phyloP scores from a whole-genome alignment of 2,329 filamentous ascomycete species.

The Fusarium sp. region DNA sequence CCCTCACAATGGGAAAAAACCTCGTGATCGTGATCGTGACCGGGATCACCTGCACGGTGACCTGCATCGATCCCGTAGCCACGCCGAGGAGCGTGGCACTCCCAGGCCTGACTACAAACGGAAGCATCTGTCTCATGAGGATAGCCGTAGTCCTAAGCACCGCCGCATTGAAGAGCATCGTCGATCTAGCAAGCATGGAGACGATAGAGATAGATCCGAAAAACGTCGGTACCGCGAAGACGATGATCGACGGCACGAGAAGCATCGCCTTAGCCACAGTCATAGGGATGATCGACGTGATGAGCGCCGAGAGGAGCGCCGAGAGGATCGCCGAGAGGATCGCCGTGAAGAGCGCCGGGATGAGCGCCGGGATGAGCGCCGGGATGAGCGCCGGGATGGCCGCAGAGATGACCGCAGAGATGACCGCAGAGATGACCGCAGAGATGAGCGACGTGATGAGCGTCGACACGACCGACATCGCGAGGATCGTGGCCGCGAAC shows the following conservation, averaged over 20 bases:
- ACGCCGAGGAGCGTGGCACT: constrained; percentile 60
- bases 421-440: not conserved
- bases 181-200: constrained; percentile 50
- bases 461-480: constrained; percentile 37
- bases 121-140: constrained; percentile 64
- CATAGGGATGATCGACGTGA: constrained; percentile 36
- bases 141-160: constrained; percentile 55
- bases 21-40: constrained; percentile 60
- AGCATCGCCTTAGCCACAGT: constrained; percentile 34
- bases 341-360: constrained; percentile 38
- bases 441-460: constrained; percentile 16
- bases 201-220: constrained; percentile 50
- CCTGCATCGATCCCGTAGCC: constrained; percentile 60
- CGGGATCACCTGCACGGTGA: constrained; percentile 58
- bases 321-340: constrained; percentile 38
- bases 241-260: constrained; percentile 37
- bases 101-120: constrained; percentile 66
- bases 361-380: constrained; percentile 15
- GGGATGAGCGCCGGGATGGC: constrained; percentile 30
- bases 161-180: constrained; percentile 54
- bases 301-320: constrained; percentile 32
- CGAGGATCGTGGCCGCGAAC: constrained; percentile 39
- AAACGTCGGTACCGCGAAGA: constrained; percentile 41
- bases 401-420: not conserved
- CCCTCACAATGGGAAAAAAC: constrained; percentile 58